A percentile compares a stretch with the other conserved stretches of the same genome.
These are phyloP conservation scores for Hibiscus trionum DNA, from an alignment of 345 rosid species.

Conservation along the genomic window DNA sequence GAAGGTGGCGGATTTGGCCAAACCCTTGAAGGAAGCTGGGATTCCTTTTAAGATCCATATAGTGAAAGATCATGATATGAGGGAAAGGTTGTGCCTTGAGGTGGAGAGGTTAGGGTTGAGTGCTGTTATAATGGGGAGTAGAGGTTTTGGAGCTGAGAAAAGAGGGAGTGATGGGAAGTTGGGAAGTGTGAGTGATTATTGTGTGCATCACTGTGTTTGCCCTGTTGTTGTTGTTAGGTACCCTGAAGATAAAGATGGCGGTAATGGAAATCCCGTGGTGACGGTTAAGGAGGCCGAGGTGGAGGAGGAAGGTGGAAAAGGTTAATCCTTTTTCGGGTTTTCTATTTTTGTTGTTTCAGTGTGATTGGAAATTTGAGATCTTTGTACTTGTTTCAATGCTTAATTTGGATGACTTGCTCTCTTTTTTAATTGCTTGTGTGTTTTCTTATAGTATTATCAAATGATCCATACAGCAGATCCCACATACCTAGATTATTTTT, in stretches of 20 bases:
- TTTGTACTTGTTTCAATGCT: neutral
- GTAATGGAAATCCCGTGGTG: slow-evolving; percentile 27
- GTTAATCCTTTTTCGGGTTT: slow-evolving; percentile 15
- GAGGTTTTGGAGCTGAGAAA: slow-evolving; percentile 68
- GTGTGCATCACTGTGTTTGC: slow-evolving; percentile 77
- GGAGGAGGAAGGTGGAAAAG: slow-evolving; percentile 30
- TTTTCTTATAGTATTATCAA: neutral
- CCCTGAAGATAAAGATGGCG: slow-evolving; percentile 58
- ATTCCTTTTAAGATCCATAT: slow-evolving; percentile 86
- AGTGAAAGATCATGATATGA: slow-evolving; percentile 34
- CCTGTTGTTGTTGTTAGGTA: slow-evolving; percentile 84
- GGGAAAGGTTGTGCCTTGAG: slow-evolving; percentile 81
- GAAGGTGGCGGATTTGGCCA: slow-evolving; percentile 66
- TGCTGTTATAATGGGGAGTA: slow-evolving; percentile 38
- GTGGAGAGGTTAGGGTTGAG: slow-evolving; percentile 70
- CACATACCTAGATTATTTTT: neutral
- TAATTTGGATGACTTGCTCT: neutral
- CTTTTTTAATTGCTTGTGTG: neutral
- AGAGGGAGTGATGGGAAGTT: slow-evolving; percentile 68
- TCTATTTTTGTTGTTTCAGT: neutral
- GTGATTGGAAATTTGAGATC: neutral
- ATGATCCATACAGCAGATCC: neutral
- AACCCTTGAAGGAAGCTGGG: slow-evolving; percentile 70
- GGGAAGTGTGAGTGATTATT: slow-evolving; percentile 91
- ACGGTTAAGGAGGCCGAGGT: slow-evolving; percentile 24